Conservation (phyloP, 2,329 filamentous ascomycete species). For the Trichoderma atrobrunneum region DNA sequence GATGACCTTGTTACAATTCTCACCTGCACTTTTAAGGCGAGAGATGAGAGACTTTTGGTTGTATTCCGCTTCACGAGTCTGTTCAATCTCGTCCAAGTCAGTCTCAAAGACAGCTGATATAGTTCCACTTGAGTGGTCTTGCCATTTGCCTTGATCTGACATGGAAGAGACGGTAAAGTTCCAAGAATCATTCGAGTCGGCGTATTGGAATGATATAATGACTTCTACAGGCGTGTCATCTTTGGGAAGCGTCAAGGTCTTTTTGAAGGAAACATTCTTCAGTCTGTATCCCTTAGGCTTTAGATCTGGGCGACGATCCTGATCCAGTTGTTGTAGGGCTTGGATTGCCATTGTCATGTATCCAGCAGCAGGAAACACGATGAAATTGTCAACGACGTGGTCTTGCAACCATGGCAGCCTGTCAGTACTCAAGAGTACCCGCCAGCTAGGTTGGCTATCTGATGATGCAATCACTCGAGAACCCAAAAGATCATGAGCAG, state of each 20-base stretch:
- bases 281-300: neutral
- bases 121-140: neutral
- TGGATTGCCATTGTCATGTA: slow-evolving; percentile 50
- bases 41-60: neutral
- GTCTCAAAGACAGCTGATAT: neutral
- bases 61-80: neutral
- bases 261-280: slow-evolving; percentile 2
- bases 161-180: neutral
- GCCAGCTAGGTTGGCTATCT: neutral
- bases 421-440: neutral
- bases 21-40: neutral
- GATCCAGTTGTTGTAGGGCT: slow-evolving; percentile 31
- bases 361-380: slow-evolving; percentile 50
- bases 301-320: neutral
- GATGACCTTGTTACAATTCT: neutral
- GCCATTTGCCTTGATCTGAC: slow-evolving; percentile 8
- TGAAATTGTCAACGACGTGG: slow-evolving; percentile 29
- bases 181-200: neutral
- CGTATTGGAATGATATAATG: neutral
- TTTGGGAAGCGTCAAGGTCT: neutral
- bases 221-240: neutral
- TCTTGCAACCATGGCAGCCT: slow-evolving; percentile 40
- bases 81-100: neutral
- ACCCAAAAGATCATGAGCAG: neutral
- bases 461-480: neutral